Evolutionary conservation across 2,329 filamentous ascomycete genomes (phyloP), one percentile per base, ranked within the genome.

Genomic region (Ceratocystis cubensis): DNA sequence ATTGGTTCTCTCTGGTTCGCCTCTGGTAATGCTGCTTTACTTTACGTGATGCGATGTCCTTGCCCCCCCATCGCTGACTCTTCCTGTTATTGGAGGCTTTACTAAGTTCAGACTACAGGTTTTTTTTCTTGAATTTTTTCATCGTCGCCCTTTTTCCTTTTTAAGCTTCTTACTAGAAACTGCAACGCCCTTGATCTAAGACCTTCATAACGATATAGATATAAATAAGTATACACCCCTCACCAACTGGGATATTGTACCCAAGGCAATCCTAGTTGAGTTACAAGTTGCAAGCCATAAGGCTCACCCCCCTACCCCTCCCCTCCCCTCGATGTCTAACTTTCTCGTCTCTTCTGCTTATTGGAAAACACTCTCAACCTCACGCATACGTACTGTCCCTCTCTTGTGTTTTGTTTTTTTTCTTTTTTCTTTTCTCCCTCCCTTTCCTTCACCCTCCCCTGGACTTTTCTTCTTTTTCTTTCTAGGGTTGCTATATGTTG

Each of bases 121-220:
- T 30, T 30, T 20, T 7, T 57, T 57, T 33, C 3, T 37, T 8
- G 1, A 37, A 8, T 20, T 13, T 57, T 57, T 57, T 57, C 53
- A 30, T 17, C 53, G 53, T 30, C 28, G 8, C 53, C 33, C 33
- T 37, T 37, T 37, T 37, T 37, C 33, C 33, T 37, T 37, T 57
- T 57, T 57, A 57, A 57, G 30, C 53, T 57, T 57, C 53, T 57
- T 17, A 57, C 53, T 33, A 13, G 53, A 57, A 22, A 57, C 53
- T 57, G 17, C 53, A 22, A 20, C 13, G 25, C 53, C 53, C 53
- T 57, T 28, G 53, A 57, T 57, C 53, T 33, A 33, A 57, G 25
- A 30, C 28, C 53, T 57, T 57, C 30, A 28, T 22, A 25, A 30
- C 5, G 22, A 17, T 57, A 57, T 28, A 57, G 25, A 20, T 20